Base-by-base conservation (phyloP, 2,329 filamentous ascomycete species). In the Hirsutella minnesotensis region DNA sequence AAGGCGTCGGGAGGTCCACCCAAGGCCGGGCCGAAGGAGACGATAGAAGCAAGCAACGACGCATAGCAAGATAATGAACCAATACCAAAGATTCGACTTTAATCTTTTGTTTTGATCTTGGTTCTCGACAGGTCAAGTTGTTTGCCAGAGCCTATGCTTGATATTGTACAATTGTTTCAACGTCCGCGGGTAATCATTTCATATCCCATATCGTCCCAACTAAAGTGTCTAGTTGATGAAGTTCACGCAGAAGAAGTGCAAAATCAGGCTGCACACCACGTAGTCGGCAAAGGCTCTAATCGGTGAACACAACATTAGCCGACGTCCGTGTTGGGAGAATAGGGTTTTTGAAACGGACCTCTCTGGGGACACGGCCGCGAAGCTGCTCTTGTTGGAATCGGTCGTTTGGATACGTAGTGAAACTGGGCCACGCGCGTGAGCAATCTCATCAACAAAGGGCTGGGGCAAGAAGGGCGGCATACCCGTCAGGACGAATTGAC, bases 231-330 rank as follows among this genome's bases (percentile, higher is more conserved):
- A 98, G 75, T 98, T 98, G 72, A 98, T 96, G 66, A 98, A 98
- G 75, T 98, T 98, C 62, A 96, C 81, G 67, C 89, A 95, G 74
- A 98, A 98, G 70, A 96, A 95, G 70, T 98, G 92, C 63, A 96
- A 69, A 61, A 96, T 86, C 62, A 98, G 64, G 64, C 89, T 95
- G 61, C 90, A 92, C 54, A 95, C 86, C 47, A 98, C 75, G 60
- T 84, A 98, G 68, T 98, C 92, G 59, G 92, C 89, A 64, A 98
- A 98, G 33, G 92, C 90, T 62, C 88, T 94, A 53, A 44, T 16
- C 16, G 30, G 39, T 39, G n/a, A 29, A n/a, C 21, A 33, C 4
- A 29, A n/a, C 15, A 43, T 59, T 41, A 59, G 48, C 37, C 40
- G 15, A 9, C 21, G 24, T 27, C 18, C 3, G n/a, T 9, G 20